Evolutionary conservation across 768 basidiomycete species (phyloP).

Genomic region (Suillus subaureus): DNA sequence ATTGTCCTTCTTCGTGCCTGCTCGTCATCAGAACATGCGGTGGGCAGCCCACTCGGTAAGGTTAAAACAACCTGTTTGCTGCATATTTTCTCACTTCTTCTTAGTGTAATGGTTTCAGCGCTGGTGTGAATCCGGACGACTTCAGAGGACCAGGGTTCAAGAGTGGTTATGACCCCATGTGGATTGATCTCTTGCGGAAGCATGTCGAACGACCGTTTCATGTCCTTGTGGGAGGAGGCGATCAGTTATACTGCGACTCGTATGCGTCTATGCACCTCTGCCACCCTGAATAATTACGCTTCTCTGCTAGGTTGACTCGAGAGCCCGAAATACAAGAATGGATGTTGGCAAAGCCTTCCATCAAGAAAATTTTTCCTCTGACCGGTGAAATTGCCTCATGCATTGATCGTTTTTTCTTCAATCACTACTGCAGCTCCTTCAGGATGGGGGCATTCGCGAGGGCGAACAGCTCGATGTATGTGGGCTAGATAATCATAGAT

Average conservation of each 20-base stretch:
- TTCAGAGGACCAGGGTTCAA: slow-evolving; percentile 81
- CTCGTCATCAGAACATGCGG: slow-evolving; percentile 78
- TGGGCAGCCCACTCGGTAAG: slow-evolving; percentile 87
- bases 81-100: slow-evolving; percentile 4
- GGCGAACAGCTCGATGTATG: slow-evolving; percentile 89
- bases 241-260: slow-evolving; percentile 89
- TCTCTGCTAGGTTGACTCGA: slow-evolving; percentile 59
- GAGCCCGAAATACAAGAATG: slow-evolving; percentile 91
- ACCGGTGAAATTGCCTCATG: slow-evolving; percentile 72
- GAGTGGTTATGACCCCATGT: slow-evolving; percentile 87
- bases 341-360: slow-evolving; percentile 62
- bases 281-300: slow-evolving; percentile 8
- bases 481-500: slow-evolving; percentile 3
- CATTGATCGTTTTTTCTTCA: slow-evolving; percentile 88
- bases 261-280: slow-evolving; percentile 32
- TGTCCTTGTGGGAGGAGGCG: slow-evolving; percentile 90
- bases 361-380: slow-evolving; percentile 60
- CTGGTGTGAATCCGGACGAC: slow-evolving; percentile 87
- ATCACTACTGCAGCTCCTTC: slow-evolving; percentile 87
- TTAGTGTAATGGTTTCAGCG: slow-evolving; percentile 87
- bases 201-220: slow-evolving; percentile 86
- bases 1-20: slow-evolving; percentile 84
- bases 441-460: slow-evolving; percentile 87
- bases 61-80: neutral
- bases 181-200: slow-evolving; percentile 87